A percentile compares a stretch with the other conserved stretches of the same genome.
These are phyloP conservation scores for Cryptococcus jaspeensis DNA, from an alignment of 1,284 basidiomycete species.

Conservation along the genomic window DNA sequence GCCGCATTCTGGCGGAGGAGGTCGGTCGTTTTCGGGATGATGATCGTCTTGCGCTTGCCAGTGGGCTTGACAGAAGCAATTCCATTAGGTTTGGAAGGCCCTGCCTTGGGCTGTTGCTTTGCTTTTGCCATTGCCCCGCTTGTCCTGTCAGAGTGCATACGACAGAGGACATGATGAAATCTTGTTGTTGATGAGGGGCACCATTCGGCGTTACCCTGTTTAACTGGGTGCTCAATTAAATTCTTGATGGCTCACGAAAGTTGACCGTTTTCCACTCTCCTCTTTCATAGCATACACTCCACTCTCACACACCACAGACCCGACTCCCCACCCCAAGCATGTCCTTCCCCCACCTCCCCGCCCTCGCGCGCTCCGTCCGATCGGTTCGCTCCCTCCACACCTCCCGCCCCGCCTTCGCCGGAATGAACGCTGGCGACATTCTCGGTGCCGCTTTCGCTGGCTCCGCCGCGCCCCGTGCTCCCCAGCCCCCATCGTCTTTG, in stretches of 20 bases:
- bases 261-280: too few relatives aligned
- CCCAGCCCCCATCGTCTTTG: background rate
- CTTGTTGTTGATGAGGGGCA: background rate
- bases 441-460: background rate
- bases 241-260: too few relatives aligned
- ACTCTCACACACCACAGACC: background rate
- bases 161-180: background rate
- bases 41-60: constrained; percentile 26
- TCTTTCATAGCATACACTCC: background rate
- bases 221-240: background rate
- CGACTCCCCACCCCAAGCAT: background rate
- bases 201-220: background rate
- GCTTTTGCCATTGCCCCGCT: background rate
- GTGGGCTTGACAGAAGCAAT: background rate
- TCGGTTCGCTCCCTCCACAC: background rate
- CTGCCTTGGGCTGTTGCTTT: constrained; percentile 13
- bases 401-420: background rate
- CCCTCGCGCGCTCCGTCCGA: background rate
- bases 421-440: background rate
- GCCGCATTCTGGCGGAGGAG: constrained; percentile 24
- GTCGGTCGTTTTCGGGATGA: constrained; percentile 36
- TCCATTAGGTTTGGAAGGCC: constrained; percentile 4
- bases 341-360: background rate
- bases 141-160: background rate
- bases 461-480: too few relatives aligned